Percentiles rank a stretch among this genome's conserved stretches.
Evolutionary conservation across 2,329 filamentous ascomycete species (phyloP).

Genomic region (Cercospora nicotianae): DNA sequence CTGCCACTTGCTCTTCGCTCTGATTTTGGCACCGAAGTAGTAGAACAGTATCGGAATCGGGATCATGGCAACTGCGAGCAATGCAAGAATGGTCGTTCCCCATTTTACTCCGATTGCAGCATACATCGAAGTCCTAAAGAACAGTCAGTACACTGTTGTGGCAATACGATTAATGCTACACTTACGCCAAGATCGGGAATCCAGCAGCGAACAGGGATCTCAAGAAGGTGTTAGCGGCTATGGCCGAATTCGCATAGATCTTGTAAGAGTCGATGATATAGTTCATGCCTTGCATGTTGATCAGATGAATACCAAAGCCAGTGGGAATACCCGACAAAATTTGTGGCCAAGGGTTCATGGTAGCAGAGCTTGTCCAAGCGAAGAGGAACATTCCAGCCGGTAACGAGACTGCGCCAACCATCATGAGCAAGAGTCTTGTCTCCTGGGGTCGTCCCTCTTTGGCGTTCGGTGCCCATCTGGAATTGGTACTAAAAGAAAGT

Average conservation of each 20-base stretch:
- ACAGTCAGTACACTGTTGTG: background rate
- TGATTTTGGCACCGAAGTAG: constrained; percentile 32
- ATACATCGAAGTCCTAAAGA: constrained; percentile 36
- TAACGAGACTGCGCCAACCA: constrained; percentile 38
- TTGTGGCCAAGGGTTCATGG: constrained; percentile 53
- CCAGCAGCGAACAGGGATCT: constrained; percentile 30
- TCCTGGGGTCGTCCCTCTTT: constrained; percentile 44
- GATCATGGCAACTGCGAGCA: constrained; percentile 40
- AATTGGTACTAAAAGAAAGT: constrained; percentile 42
- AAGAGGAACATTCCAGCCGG: constrained; percentile 43
- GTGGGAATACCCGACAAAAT: constrained; percentile 37
- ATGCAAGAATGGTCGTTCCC: constrained; percentile 46
- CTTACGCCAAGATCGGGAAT: constrained; percentile 36
- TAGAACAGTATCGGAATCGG: constrained; percentile 42
- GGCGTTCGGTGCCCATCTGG: constrained; percentile 43
- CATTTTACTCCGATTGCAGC: constrained; percentile 42
- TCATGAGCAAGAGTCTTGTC: constrained; percentile 46
- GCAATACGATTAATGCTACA: background rate
- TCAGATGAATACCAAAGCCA: constrained; percentile 32
- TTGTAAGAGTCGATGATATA: constrained; percentile 60
- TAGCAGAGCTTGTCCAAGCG: constrained; percentile 38
- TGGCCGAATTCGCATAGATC: constrained; percentile 25
- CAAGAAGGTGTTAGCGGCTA: constrained; percentile 26
- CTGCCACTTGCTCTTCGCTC: constrained; percentile 60
- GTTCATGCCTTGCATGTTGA: constrained; percentile 43